Evolutionary conservation across 78 protist genomes (phyloP).

Genomic region (Tieghemostelium lacteum): DNA sequence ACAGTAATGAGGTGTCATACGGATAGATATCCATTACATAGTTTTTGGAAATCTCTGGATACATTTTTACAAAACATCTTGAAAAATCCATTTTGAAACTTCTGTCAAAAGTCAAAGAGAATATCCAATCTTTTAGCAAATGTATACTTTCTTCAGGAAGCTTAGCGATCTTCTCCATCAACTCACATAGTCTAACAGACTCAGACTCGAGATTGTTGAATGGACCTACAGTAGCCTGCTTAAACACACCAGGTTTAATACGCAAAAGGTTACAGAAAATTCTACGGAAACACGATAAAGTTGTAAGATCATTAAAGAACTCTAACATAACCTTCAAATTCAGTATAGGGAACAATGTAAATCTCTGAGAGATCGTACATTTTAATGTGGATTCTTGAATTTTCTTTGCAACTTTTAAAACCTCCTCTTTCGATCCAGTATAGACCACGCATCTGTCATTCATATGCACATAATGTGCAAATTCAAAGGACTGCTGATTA

Average conservation of each 20-base stretch:
- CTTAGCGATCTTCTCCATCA: no score
- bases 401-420: neutral
- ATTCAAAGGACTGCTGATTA: neutral
- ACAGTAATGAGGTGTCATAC: neutral
- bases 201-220: no score
- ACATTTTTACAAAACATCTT: neutral
- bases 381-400: neutral
- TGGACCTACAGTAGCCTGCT: no score
- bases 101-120: conserved; percentile 44
- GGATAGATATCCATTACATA: conserved; percentile 9
- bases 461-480: conserved; percentile 58
- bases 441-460: conserved; percentile 14
- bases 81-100: conserved; percentile 24
- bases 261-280: conserved; percentile 32
- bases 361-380: neutral
- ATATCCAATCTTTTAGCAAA: conserved; percentile 1
- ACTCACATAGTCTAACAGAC: no score
- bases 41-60: conserved; percentile 4
- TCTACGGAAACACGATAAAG: conserved; percentile 2
- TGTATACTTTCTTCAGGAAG: neutral
- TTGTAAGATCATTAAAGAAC: neutral
- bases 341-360: conserved; percentile 19
- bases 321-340: neutral
- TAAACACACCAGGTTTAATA: neutral
- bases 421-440: neutral